phyloP scores from a whole-genome alignment of 306 rosid genomes.

The Lathyrus aphaca region DNA sequence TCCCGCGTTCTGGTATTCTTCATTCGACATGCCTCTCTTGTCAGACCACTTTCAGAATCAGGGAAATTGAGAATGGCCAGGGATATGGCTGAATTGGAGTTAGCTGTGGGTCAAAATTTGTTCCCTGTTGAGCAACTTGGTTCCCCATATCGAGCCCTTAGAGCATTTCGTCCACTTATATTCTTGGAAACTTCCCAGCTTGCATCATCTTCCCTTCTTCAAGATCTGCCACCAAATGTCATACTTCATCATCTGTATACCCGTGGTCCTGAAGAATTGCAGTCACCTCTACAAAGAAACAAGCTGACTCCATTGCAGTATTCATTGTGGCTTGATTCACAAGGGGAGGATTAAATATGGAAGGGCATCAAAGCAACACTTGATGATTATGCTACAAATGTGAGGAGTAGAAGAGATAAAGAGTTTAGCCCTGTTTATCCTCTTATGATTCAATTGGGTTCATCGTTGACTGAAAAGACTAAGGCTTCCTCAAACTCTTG shows the following conservation, averaged over 20 bases:
- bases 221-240: constrained; percentile 87
- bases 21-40: constrained; percentile 95
- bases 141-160: constrained; percentile 88
- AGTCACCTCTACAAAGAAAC: constrained; percentile 92
- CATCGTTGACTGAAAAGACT: constrained; percentile 63
- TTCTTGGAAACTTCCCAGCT: constrained; percentile 96
- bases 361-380: constrained; percentile 91
- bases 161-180: constrained; percentile 95
- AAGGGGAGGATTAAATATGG: constrained; percentile 97
- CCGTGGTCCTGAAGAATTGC: constrained; percentile 88
- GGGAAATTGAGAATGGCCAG: constrained; percentile 98
- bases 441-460: constrained; percentile 89
- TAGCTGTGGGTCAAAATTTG: constrained; percentile 91
- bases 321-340: constrained; percentile 97
- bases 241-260: constrained; percentile 93
- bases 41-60: constrained; percentile 97
- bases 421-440: constrained; percentile 95
- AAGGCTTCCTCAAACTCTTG: constrained; percentile 52
- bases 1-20: constrained; percentile 90
- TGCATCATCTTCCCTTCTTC: constrained; percentile 87
- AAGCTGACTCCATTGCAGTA: constrained; percentile 81
- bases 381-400: constrained; percentile 83
- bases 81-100: constrained; percentile 98
- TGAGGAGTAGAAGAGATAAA: constrained; percentile 90
- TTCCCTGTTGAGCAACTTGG: constrained; percentile 98